These are phyloP conservation scores for Boletus speciosus DNA, from an alignment of 768 basidiomycete species.

Conservation along the genomic window DNA sequence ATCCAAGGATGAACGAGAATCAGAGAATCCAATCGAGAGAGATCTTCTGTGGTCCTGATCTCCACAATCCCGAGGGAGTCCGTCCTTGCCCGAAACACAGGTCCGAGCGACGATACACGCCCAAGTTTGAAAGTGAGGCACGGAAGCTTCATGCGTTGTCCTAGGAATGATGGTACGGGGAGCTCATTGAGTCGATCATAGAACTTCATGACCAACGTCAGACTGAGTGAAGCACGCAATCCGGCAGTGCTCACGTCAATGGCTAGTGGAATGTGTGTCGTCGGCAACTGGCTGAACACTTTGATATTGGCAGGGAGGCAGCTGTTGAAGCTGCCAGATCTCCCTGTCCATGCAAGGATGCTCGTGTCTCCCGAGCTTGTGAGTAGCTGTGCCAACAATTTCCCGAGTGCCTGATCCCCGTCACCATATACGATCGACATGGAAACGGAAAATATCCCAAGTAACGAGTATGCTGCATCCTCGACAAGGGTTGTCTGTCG, in stretches of 20 bases:
- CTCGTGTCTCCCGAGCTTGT: neutral
- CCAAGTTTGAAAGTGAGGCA: conserved; percentile 5
- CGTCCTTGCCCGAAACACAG: neutral
- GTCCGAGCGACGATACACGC: neutral
- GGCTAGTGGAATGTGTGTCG: neutral
- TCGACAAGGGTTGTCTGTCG: neutral
- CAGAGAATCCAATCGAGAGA: neutral
- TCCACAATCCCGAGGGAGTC: conserved; percentile 1
- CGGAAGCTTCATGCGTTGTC: conserved; percentile 2
- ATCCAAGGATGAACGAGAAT: conserved; percentile 11
- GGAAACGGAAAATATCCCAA: neutral
- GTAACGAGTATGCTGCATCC: neutral
- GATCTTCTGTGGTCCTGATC: neutral
- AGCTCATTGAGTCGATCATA: neutral
- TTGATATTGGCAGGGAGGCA: neutral
- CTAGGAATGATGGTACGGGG: neutral
- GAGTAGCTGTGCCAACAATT: neutral
- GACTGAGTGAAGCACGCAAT: neutral
- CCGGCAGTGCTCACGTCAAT: neutral
- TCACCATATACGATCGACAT: neutral
- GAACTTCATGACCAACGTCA: neutral
- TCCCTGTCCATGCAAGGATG: neutral
- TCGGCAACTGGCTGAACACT: neutral
- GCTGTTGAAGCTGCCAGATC: neutral
- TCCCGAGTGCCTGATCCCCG: neutral